phyloP scores from a whole-genome alignment of 495 filamentous ascomycete species.

The Aspergillus hancockii region DNA sequence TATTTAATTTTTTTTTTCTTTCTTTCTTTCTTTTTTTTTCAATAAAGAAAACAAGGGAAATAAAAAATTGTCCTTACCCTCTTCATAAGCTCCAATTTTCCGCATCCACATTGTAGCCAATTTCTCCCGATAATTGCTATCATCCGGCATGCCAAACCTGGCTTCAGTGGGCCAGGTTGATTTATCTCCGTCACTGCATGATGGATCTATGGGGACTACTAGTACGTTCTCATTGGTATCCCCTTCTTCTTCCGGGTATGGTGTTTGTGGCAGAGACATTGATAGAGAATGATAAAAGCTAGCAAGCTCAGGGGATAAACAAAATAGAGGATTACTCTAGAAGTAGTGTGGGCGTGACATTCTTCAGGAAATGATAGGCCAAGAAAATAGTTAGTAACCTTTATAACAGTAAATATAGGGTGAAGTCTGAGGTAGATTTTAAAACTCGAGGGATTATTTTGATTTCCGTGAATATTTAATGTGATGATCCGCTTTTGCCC shows the following conservation, averaged over 20 bases:
- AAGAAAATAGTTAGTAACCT: not conserved
- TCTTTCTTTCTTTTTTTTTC: too few relatives aligned
- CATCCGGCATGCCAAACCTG: conserved; percentile 20
- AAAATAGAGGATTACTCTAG: not conserved
- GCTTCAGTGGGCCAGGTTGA: conserved; percentile 34
- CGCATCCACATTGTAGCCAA: conserved; percentile 43
- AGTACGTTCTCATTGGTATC: conserved; percentile 13
- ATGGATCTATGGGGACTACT: conserved; percentile 31
- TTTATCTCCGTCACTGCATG: conserved; percentile 36
- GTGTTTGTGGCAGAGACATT: not conserved
- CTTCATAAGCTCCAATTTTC: conserved; percentile 29
- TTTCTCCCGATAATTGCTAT: conserved; percentile 29
- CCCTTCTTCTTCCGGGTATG: not conserved
- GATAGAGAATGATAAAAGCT: not conserved
- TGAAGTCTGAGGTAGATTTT: not conserved
- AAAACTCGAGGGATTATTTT: not conserved
- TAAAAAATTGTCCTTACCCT: conserved; percentile 30
- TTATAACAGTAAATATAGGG: not conserved
- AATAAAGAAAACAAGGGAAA: conserved; percentile 6
- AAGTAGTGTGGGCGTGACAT: not conserved
- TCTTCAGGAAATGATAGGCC: not conserved
- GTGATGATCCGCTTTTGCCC: not conserved
- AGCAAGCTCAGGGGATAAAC: not conserved
- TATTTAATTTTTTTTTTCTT: not conserved
- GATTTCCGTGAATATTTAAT: not conserved